phyloP scores from a whole-genome alignment of 179 eudicot species.

The Sideroxylon spinosum region DNA sequence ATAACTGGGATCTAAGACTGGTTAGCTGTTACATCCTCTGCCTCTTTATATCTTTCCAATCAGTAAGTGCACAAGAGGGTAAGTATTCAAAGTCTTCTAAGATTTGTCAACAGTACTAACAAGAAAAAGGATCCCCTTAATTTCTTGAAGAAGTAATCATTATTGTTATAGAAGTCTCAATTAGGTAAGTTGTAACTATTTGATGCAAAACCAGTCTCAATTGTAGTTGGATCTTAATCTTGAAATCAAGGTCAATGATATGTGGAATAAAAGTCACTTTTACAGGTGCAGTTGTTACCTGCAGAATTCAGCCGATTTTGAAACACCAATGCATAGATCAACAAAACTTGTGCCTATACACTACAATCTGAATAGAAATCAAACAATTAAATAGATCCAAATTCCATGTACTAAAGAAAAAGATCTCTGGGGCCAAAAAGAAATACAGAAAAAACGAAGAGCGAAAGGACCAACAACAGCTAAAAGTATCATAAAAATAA shows the following conservation, averaged over 20 bases:
- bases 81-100: not conserved
- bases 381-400: not conserved
- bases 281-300: not conserved
- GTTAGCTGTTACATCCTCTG: slow-evolving; percentile 24
- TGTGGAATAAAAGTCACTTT: not conserved
- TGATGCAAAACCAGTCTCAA: not conserved
- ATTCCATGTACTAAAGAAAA: not conserved
- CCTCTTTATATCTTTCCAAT: slow-evolving; percentile 26
- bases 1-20: slow-evolving; percentile 21
- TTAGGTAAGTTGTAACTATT: not conserved
- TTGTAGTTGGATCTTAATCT: not conserved
- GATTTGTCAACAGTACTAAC: not conserved
- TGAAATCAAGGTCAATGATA: not conserved
- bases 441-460: too few relatives aligned
- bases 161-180: not conserved
- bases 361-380: not conserved
- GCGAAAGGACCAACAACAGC: too few relatives aligned
- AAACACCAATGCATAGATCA: not conserved
- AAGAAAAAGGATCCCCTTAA: not conserved
- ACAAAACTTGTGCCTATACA: not conserved
- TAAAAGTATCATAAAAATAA: not conserved
- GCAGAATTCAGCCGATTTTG: not conserved
- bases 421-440: too few relatives aligned
- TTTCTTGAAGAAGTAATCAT: not conserved
- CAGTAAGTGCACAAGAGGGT: slow-evolving; percentile 36